A percentile compares a stretch with the other conserved stretches of the same genome.
These are phyloP conservation scores for Gautieria morchelliformis DNA, from an alignment of 768 basidiomycete genomes.

Conservation along the genomic window DNA sequence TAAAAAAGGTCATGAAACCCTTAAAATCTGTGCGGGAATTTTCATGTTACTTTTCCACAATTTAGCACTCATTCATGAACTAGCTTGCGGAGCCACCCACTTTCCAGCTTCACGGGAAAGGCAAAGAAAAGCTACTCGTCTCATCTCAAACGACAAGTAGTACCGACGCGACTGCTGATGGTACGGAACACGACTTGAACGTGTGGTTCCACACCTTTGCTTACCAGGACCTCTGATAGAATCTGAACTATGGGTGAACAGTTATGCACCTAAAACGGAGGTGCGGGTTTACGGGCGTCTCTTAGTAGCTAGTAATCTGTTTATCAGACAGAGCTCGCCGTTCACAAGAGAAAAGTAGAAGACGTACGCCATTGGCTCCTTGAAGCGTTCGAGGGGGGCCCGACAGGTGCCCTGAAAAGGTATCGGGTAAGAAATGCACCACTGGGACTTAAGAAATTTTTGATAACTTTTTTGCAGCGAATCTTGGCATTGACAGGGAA, in stretches of 20 bases:
- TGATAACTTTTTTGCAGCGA: slow-evolving; percentile 37
- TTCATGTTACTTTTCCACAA: neutral
- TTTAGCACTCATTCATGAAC: neutral
- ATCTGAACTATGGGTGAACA: slow-evolving; percentile 50
- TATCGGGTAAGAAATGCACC: slow-evolving; percentile 49
- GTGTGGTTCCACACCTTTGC: neutral
- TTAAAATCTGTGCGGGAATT: neutral
- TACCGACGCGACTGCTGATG: neutral
- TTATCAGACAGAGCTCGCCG: slow-evolving; percentile 58
- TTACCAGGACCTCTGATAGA: slow-evolving; percentile 15
- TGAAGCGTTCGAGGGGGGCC: slow-evolving; percentile 64
- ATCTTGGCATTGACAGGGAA: slow-evolving; percentile 82
- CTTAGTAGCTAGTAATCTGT: neutral
- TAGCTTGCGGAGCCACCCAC: neutral
- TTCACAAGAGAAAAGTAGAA: slow-evolving; percentile 71
- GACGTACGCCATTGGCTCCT: slow-evolving; percentile 66
- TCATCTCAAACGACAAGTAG: neutral
- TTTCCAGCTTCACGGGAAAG: neutral
- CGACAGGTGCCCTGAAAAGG: slow-evolving; percentile 51
- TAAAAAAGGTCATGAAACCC: neutral
- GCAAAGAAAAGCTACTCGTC: neutral
- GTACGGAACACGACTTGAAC: neutral
- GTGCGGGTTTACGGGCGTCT: slow-evolving; percentile 14
- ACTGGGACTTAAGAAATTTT: neutral
- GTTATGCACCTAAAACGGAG: slow-evolving; percentile 47